Conservation (phyloP, 2,329 filamentous ascomycete genomes). For the Sarocladiaceae sp. region DNA sequence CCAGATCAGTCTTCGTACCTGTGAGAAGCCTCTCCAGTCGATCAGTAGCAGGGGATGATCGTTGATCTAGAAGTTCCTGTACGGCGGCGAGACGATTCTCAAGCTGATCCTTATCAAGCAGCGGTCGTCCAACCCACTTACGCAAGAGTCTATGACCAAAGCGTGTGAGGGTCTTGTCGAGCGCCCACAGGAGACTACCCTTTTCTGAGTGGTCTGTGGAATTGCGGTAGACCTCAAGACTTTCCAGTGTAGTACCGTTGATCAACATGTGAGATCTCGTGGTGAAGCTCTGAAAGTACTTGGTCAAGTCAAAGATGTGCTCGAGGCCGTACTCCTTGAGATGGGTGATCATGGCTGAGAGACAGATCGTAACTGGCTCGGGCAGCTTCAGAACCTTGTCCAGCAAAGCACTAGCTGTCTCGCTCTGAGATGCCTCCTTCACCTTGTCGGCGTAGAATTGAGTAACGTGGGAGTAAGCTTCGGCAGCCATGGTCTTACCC, state of each 20-base stretch:
- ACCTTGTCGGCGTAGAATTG: constrained; percentile 89
- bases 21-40: constrained; percentile 68
- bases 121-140: constrained; percentile 90
- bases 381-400: constrained; percentile 84
- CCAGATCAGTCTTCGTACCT: constrained; percentile 74
- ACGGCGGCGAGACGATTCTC: constrained; percentile 80
- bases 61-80: constrained; percentile 72
- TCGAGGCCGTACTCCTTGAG: constrained; percentile 88
- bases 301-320: constrained; percentile 93
- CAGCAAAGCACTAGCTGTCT: constrained; percentile 61
- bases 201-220: constrained; percentile 80
- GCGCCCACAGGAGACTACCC: constrained; percentile 91
- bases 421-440: constrained; percentile 54
- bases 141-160: constrained; percentile 84
- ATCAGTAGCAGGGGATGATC: constrained; percentile 64
- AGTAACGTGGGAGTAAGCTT: constrained; percentile 84
- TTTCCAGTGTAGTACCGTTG: constrained; percentile 91
- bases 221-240: constrained; percentile 93
- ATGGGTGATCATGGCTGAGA: constrained; percentile 95
- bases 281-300: constrained; percentile 95
- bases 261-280: constrained; percentile 92
- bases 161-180: constrained; percentile 86
- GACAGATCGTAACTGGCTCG: constrained; percentile 81
- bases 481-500: constrained; percentile 74
- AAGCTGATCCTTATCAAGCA: constrained; percentile 71